Conservation (phyloP, 306 rosid genomes). For the Vigna hirtella region DNA sequence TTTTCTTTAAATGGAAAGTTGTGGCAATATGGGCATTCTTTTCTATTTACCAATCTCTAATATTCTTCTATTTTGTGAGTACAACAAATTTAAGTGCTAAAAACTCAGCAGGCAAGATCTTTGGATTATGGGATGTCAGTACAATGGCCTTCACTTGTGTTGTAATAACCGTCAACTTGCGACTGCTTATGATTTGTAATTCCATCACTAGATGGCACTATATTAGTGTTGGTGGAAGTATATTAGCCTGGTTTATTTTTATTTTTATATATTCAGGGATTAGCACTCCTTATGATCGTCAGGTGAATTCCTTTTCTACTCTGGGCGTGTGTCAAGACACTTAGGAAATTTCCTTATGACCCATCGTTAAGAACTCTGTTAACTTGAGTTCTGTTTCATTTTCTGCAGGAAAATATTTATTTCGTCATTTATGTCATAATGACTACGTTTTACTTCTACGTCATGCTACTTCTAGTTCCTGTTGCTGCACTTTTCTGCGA, state of each 20-base stretch:
- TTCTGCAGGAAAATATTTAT: conserved; percentile 84
- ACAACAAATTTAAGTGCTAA: conserved; percentile 61
- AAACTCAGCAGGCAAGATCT: conserved; percentile 72
- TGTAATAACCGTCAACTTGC: conserved; percentile 85
- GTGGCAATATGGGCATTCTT: conserved; percentile 91
- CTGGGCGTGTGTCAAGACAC: conserved; percentile 18
- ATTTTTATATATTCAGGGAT: conserved; percentile 76
- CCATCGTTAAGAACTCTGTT: conserved; percentile 14
- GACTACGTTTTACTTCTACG: conserved; percentile 87
- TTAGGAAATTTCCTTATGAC: conserved; percentile 6
- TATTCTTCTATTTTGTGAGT: conserved; percentile 74
- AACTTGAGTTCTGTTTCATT: conserved; percentile 33
- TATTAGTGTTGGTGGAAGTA: conserved; percentile 93
- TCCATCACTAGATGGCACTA: conserved; percentile 93
- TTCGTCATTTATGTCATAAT: conserved; percentile 84
- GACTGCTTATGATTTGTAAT: conserved; percentile 86
- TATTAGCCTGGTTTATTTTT: conserved; percentile 87
- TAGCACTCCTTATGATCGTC: conserved; percentile 67
- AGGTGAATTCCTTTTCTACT: conserved; percentile 57
- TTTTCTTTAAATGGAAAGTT: conserved; percentile 89
- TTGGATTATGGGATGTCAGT: conserved; percentile 96
- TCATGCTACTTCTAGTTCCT: conserved; percentile 81
- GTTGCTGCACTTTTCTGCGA: conserved; percentile 85
- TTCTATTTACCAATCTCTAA: conserved; percentile 86
- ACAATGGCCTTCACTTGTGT: conserved; percentile 96